These are phyloP conservation scores for Globisporangium cystogenes DNA, from an alignment of 352 stramenopile genomes.

Conservation along the genomic window DNA sequence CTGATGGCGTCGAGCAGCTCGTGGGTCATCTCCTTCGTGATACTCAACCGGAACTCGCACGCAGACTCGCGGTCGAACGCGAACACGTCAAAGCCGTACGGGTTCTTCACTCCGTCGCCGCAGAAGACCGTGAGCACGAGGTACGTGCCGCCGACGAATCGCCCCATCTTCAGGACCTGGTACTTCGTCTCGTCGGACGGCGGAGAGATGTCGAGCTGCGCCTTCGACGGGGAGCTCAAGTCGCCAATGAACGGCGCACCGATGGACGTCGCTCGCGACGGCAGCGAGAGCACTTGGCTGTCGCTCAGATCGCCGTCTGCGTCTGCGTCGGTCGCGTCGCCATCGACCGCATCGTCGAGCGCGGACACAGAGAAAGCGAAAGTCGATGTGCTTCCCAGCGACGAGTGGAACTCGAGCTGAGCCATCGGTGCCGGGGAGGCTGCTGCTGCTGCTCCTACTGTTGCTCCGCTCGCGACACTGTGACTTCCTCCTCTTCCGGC, in stretches of 20 bases:
- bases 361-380: not conserved
- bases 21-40: conserved; percentile 63
- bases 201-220: not conserved
- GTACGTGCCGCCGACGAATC: conserved; percentile 60
- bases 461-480: not conserved
- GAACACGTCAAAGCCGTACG: conserved; percentile 68
- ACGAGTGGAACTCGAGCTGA: not conserved
- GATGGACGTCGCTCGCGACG: conserved; percentile 6
- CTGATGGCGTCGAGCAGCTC: conserved; percentile 48
- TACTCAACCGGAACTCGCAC: conserved; percentile 40
- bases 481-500: not conserved
- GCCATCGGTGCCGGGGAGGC: not conserved
- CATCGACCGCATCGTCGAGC: too few species aligned
- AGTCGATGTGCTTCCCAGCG: not conserved
- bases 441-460: too few species aligned
- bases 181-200: conserved; percentile 30
- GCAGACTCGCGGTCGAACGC: conserved; percentile 39
- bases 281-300: conserved; percentile 5
- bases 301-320: not conserved
- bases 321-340: not conserved
- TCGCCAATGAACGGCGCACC: conserved; percentile 30
- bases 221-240: conserved; percentile 8
- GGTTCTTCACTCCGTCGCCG: conserved; percentile 53
- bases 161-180: conserved; percentile 55
- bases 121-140: conserved; percentile 64